Evolutionary conservation across 192 early-diverging fungal species (phyloP), one percentile per base, ranked within the genome.

Genomic region (Podila minutissima): DNA sequence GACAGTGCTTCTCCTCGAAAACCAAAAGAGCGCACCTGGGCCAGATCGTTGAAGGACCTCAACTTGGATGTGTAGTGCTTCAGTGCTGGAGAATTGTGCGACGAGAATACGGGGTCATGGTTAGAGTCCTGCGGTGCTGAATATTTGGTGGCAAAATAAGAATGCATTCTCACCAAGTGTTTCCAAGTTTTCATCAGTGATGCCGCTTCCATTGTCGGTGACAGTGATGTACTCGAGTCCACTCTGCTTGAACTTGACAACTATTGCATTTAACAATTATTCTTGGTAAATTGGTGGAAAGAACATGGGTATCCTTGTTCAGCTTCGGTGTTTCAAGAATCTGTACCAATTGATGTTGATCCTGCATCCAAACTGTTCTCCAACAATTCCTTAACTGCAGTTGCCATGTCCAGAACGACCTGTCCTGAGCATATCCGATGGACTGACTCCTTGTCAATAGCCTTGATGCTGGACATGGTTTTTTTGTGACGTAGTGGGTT

Each of bases 1-100:
- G 92, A 94, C 5, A 99, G 85, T 5, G 98, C 98, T 61, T 99
- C 97, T 0, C 96, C 96, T 33, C 94, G 86, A 75, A 99, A 99
- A 5, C 98, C 98, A 89, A 97, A 98, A 19, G 95, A 93, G 2
- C 59, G 28, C n/a, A 96, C 89, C 2, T 65, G n/a, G 19, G 88
- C 89, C 49, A 97, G 74, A 77, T 97, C 97, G 33, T 91, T 89
- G 72, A 97, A 99, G 1, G 66, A 70, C 20, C 63, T 67, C 24
- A 98, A 85, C 74, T 98, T 99, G 53, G 95, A 97, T 1, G 95
- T 98, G 83, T 92, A 91, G 64, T 96, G 92, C 65, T 96, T 96
- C n/a, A 95, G 83, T 10, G 92, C 93, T 93, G 63, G 13, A 22
- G 19, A 71, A 15, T 59, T 12, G 17, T 19, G 29, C 5, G 22